Percentiles rank a stretch among this genome's conserved stretches.
These are phyloP conservation scores for Penicillium olsonii DNA, from an alignment of 2,329 filamentous ascomycete genomes.

Conservation along the genomic window DNA sequence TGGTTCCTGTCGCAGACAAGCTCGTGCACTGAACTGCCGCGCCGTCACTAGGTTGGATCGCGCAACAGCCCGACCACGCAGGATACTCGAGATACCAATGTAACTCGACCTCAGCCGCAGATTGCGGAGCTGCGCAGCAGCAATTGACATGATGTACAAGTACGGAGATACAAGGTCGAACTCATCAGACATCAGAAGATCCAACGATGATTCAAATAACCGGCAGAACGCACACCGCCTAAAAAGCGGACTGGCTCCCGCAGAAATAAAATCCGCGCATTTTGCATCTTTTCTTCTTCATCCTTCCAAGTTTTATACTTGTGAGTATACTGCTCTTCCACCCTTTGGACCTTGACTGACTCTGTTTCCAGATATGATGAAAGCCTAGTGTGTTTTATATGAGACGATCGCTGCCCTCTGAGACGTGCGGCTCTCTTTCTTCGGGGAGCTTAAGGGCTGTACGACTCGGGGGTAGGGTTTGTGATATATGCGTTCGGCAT, in stretches of 20 bases:
- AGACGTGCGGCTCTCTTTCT: slow-evolving; percentile 73
- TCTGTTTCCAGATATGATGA: slow-evolving; percentile 79
- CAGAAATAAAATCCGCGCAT: slow-evolving; percentile 28
- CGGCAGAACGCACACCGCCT: slow-evolving; percentile 21
- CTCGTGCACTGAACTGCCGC: slow-evolving; percentile 26
- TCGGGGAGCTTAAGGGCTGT: slow-evolving; percentile 86
- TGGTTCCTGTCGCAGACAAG: slow-evolving; percentile 24
- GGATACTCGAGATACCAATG: slow-evolving; percentile 38
- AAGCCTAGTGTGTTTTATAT: slow-evolving; percentile 95
- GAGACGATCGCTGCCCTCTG: slow-evolving; percentile 68
- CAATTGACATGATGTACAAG: slow-evolving; percentile 8
- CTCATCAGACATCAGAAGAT: background rate
- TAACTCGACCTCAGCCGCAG: slow-evolving; percentile 4
- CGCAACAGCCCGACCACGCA: slow-evolving; percentile 26
- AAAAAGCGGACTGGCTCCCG: slow-evolving; percentile 25
- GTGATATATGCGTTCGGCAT: slow-evolving; percentile 99
- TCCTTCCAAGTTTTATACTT: slow-evolving; percentile 99
- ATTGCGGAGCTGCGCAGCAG: slow-evolving; percentile 5
- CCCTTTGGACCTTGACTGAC: slow-evolving; percentile 19
- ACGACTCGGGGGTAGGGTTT: slow-evolving; percentile 65
- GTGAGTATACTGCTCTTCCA: slow-evolving; percentile 59
- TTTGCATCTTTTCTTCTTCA: slow-evolving; percentile 62
- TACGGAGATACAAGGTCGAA: background rate
- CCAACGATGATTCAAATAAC: slow-evolving; percentile 1
- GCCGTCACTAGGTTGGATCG: slow-evolving; percentile 7